Evolutionary conservation across 1,139 yeast genomes (phyloP), one percentile per base, ranked within the genome.

Genomic region (Kodamaea alishanica): DNA sequence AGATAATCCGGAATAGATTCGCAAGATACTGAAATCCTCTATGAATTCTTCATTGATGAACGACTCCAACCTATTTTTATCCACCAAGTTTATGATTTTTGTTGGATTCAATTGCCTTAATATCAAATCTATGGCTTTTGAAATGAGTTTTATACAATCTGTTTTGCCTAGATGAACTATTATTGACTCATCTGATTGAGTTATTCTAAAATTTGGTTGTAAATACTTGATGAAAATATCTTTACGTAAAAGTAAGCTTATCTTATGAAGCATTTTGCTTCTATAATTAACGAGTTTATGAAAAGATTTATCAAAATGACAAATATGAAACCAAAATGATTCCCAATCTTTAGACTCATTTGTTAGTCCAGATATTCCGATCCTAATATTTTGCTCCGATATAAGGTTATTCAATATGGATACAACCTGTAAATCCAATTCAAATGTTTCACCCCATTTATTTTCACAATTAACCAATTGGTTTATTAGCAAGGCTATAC

Each of bases 21-120:
- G 45, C 8, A 61, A 36, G 8, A 66, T 40, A 35, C 58, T 58
- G 38, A 53, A 57, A 44, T 63, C 67, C 41, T 65, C 68, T 8
- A 55, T 35, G 33, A 33, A 52, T 38, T 30, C 34, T 52, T 53
- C 26, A 42, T 33, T 24, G 11, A 12, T 27, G 32, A 23, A 35
- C n/a, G 30, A 8, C 7, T 15, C 37, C 34, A 39, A 28, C 7
- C 24, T 15, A 12, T 23, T 20, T 15, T 15, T 34, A 22, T 31
- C 25, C 10, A 37, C 29, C 9, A 12, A 28, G 8, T 36, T 22
- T 4, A 32, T 25, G 11, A 39, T 37, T 8, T 30, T 26, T 20
- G 30, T 30, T 10, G 35, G 34, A 9, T 32, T 24, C 9, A 40
- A 24, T 4, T 33, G 23, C 7, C 26, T 15, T 15, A 38, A 30